Evolutionary conservation across 352 stramenopile species (phyloP), one percentile per base, ranked within the genome.

Genomic region (Pilasporangium apinafurcum): DNA sequence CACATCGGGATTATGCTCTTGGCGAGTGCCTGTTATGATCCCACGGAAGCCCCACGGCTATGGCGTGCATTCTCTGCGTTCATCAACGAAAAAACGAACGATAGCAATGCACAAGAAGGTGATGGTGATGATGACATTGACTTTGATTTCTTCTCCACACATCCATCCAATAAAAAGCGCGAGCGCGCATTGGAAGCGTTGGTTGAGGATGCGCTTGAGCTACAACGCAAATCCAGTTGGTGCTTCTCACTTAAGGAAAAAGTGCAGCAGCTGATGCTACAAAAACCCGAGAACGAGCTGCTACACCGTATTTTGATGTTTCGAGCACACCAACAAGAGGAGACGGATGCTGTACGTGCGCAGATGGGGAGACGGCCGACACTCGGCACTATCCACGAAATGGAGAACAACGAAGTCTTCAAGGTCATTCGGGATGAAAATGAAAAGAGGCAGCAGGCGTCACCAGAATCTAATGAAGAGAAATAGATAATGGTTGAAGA

Each of bases 1-100:
- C 73, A 86, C 60, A 83, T 86, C 37, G 73, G 73, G n/a, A 65
- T 86, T 42, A 86, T 86, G 73, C 56, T 86, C 38, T 76, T 86
- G 51, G 69, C 73, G 7, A 78, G 70, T 17, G 73, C 73, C 37
- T 86, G 73, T 58, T 86, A 86, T 56, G 73, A 86, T 35, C 73
- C 73, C 13, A 59, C 51, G 8, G 65, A 79, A 39, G 73, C 70
- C 4, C 63, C 63, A 25, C 59, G 65, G 6, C 59, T 77, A 43
- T 79, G 67, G 63, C 53, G 52, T 12, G 65, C 63, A 17, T 83
- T 80, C 37, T 53, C 45, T 7, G 44, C 44, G 22, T 65, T 64
- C 47, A 55, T 59, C 37, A 50, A 53, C 12, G 48, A 32, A 33
- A 24, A 28, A 27, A 28, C 43, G 26, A 45, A 45, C 26, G 38